A percentile compares a stretch with the other conserved stretches of the same genome.
phyloP scores from a whole-genome alignment of 768 basidiomycete species.

The Tephrocybe sp. region DNA sequence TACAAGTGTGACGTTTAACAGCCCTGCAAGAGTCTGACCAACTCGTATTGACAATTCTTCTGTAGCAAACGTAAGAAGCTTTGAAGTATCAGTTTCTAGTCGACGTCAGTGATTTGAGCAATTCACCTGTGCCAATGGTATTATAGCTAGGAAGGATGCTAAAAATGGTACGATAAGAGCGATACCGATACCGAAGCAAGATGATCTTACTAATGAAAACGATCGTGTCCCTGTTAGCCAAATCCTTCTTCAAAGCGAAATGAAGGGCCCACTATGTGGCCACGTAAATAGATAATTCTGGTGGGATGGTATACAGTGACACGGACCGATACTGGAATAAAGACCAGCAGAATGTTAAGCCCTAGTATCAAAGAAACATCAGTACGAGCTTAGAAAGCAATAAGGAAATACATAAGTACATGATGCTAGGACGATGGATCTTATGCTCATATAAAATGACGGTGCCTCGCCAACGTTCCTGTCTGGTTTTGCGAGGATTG shows the following conservation, averaged over 20 bases:
- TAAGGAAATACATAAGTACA: conserved; percentile 38
- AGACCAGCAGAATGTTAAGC: conserved; percentile 68
- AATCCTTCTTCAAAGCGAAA: conserved; percentile 44
- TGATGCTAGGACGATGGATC: conserved; percentile 52
- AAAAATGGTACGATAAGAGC: not conserved
- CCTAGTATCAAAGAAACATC: conserved; percentile 41
- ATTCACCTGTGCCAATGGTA: conserved; percentile 76
- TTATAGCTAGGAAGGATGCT: conserved; percentile 81
- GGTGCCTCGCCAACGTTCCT: conserved; percentile 48
- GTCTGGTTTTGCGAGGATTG: no score
- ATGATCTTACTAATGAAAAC: conserved; percentile 68
- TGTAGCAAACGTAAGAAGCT: conserved; percentile 82
- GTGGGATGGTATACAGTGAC: not conserved
- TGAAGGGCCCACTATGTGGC: conserved; percentile 65
- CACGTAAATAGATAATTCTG: conserved; percentile 1
- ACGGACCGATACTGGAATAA: conserved; percentile 67
- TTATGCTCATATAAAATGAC: conserved; percentile 41
- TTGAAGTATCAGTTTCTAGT: not conserved
- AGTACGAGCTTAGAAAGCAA: not conserved
- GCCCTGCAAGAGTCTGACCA: conserved; percentile 79
- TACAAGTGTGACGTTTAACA: conserved; percentile 83
- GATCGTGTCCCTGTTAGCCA: conserved; percentile 48
- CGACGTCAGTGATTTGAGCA: not conserved
- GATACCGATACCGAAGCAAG: not conserved
- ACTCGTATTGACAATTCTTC: conserved; percentile 82